phyloP scores from a whole-genome alignment of 148 eudicot genomes.

The Agrostemma githago region DNA sequence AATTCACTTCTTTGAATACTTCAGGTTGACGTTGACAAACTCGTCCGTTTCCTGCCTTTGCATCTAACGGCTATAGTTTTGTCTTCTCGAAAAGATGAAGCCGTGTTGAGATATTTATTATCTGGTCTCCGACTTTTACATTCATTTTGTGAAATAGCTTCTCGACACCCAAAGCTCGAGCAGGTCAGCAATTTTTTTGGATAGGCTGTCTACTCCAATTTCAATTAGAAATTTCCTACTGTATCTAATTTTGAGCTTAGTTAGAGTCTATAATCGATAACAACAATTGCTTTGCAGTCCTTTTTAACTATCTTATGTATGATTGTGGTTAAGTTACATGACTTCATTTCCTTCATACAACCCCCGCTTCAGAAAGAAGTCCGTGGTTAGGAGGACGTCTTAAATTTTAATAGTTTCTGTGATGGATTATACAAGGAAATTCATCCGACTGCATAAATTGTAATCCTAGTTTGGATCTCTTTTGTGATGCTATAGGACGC shows the following conservation, averaged over 20 bases:
- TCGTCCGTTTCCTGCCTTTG: constrained; percentile 67
- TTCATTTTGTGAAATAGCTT: constrained; percentile 73
- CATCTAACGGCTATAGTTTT: constrained; percentile 67
- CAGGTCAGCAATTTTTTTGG: constrained; percentile 50
- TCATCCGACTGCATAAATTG: background rate
- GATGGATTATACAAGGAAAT: background rate
- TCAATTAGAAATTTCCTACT: background rate
- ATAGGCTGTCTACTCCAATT: background rate
- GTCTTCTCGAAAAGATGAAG: constrained; percentile 55
- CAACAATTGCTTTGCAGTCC: background rate
- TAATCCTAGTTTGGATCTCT: background rate
- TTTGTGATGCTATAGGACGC: background rate
- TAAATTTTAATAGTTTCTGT: background rate
- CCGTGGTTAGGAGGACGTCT: background rate
- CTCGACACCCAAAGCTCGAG: constrained; percentile 80
- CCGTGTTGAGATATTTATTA: constrained; percentile 56
- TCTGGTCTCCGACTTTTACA: constrained; percentile 68
- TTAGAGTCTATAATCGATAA: background rate
- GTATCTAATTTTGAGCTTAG: background rate
- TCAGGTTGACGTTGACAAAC: constrained; percentile 77
- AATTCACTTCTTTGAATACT: constrained; percentile 16
- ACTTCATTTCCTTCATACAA: background rate
- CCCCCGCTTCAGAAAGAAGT: background rate
- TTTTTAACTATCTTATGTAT: background rate
- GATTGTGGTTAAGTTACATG: background rate